These are phyloP conservation scores for Corrigiola litoralis DNA, from an alignment of 179 eudicot genomes.

Conservation along the genomic window DNA sequence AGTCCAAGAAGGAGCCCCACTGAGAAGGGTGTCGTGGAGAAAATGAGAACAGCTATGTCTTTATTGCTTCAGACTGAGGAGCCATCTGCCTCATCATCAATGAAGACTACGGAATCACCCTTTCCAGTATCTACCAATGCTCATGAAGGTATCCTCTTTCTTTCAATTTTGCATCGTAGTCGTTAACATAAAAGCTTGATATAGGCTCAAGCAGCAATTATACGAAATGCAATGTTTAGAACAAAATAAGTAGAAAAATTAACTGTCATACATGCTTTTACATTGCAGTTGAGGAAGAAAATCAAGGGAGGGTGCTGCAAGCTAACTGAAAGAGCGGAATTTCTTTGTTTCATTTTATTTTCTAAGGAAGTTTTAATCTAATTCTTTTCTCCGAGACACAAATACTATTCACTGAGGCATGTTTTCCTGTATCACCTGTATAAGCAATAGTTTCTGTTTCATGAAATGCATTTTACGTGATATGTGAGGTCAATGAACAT, in stretches of 20 bases:
- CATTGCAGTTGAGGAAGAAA: constrained; percentile 52
- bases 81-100: constrained; percentile 12
- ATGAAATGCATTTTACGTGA: neutral
- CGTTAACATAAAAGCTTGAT: neutral
- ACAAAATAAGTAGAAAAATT: neutral
- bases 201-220: neutral
- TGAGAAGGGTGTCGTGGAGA: constrained; percentile 64
- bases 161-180: neutral
- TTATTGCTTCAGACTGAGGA: constrained; percentile 34
- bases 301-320: constrained; percentile 46
- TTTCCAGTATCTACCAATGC: constrained; percentile 45
- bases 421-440: neutral
- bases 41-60: constrained; percentile 63
- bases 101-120: constrained; percentile 19
- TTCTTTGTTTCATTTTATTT: neutral
- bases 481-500: neutral
- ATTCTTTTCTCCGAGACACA: neutral
- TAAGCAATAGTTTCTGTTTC: neutral
- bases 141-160: constrained; percentile 35
- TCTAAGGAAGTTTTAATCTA: neutral
- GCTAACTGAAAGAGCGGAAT: constrained; percentile 30
- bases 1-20: constrained; percentile 45
- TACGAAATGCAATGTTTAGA: neutral
- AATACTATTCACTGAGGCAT: neutral
- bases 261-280: neutral